Evolutionary conservation across 164 flowering plant genomes (phyloP), one percentile per base, ranked within the genome.

Genomic region (Piper longum): DNA sequence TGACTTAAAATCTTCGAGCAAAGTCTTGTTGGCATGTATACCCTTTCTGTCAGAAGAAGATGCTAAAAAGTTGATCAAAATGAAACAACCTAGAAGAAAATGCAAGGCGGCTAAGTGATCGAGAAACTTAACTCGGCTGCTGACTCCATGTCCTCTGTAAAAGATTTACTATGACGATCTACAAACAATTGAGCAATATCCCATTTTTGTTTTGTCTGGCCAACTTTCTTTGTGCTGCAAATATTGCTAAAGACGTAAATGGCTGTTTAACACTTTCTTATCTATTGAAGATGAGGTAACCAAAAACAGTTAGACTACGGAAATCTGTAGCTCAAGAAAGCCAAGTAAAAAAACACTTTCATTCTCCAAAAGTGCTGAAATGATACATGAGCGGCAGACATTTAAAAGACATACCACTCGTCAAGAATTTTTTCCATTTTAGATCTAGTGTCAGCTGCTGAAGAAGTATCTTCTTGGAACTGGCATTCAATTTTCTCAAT

Each of bases 211-310:
- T 67, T 70, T 6, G 83, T 85, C 51, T 67, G 43, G 45, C 64
- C 77, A 67, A 84, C 82, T 70, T 57, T 77, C 39, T 68, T 67
- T 60, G 82, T 69, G 77, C 96, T 89, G 85, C 74, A 73, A 2
- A 4, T 17, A 11, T 44, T 36, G 60, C 16, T 43, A 62, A 41
- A 26, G n/a, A 12, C 2, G 11, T 62, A 18, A 26, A 9, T 16
- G 57, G 57, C 16, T 13, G 26, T 16, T 16, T 55, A 16, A 18
- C 57, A 55, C 16, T 16, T 16, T 9, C 48, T 44, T 9, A 55
- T 16, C 26, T 13, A 14, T 55, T 55, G 16, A 11, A 55, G 57
- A 16, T 0, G 57, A 55, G 16, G 2, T 5, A 44, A 44, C 36
- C 1, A 26, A 26, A 26, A 26, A 26, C 36, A 26, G 36, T 26